A percentile compares a stretch with the other conserved stretches of the same genome.
Conservation (phyloP, 2,329 filamentous ascomycete genomes). For the Colletotrichum tabaci region DNA sequence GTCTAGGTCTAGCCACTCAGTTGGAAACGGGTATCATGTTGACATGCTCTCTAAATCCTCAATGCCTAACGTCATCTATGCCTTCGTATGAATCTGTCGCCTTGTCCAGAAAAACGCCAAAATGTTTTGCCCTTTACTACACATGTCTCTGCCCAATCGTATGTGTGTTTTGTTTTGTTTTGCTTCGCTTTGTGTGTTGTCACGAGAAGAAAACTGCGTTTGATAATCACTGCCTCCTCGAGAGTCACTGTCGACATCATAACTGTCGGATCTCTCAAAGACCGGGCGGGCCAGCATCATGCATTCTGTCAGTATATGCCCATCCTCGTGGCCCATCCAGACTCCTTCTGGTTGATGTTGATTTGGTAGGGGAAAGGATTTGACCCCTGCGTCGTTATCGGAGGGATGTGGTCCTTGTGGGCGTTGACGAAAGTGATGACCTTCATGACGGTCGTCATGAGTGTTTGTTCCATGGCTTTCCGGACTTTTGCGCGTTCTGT, state of each 20-base stretch:
- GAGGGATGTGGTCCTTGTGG: slow-evolving; percentile 96
- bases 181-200: neutral
- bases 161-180: too few species aligned
- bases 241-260: neutral
- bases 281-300: slow-evolving; percentile 17
- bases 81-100: neutral
- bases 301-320: slow-evolving; percentile 75
- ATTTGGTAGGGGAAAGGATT: slow-evolving; percentile 98
- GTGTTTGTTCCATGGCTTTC: slow-evolving; percentile 89
- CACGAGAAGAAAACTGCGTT: neutral
- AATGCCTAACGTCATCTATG: slow-evolving; percentile 26
- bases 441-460: slow-evolving; percentile 90
- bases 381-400: slow-evolving; percentile 92
- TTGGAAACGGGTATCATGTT: slow-evolving; percentile 38
- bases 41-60: slow-evolving; percentile 16
- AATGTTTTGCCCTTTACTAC: slow-evolving; percentile 6
- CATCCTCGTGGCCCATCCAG: slow-evolving; percentile 84
- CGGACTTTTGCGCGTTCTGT: slow-evolving; percentile 90
- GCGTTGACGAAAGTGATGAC: slow-evolving; percentile 89
- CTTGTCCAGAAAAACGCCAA: slow-evolving; percentile 18
- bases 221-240: neutral
- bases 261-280: neutral
- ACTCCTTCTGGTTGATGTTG: slow-evolving; percentile 85
- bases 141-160: neutral
- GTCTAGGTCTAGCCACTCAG: neutral